Percentiles rank a stretch among this genome's conserved stretches.
Conservation (phyloP, 352 stramenopile genomes). For the Globisporangium spinosum region DNA sequence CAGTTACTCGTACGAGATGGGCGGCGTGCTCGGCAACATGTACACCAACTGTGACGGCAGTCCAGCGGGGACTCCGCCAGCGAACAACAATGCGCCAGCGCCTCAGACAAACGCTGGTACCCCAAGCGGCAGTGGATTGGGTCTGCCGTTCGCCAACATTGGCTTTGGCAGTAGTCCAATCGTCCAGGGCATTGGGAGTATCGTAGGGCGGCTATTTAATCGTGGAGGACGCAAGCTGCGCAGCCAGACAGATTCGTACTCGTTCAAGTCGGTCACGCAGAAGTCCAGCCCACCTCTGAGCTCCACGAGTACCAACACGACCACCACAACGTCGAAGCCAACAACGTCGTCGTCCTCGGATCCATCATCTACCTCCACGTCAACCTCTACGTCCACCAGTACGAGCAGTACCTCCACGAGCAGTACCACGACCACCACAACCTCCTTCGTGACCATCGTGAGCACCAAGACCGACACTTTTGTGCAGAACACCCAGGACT, state of each 20-base stretch:
- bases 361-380: not conserved
- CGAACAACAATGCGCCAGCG: conserved; percentile 7
- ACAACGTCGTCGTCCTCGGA: not conserved
- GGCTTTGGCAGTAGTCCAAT: not conserved
- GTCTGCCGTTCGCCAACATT: conserved; percentile 4
- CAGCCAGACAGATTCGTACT: conserved; percentile 2
- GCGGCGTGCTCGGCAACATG: conserved; percentile 13
- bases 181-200: conserved; percentile 5
- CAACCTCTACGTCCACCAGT: conserved; percentile 3
- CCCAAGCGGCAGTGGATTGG: not conserved
- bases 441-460: conserved; percentile 10
- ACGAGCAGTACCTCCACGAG: not conserved
- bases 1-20: conserved; percentile 15
- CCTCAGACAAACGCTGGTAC: not conserved
- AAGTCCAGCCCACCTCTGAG: not conserved
- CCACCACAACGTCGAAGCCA: conserved; percentile 2
- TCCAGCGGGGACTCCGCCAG: conserved; percentile 26
- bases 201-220: not conserved
- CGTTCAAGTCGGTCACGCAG: not conserved
- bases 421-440: not conserved
- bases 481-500: conserved; percentile 10
- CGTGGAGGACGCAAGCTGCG: not conserved
- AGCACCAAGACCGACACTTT: conserved; percentile 1
- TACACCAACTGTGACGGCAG: conserved; percentile 27
- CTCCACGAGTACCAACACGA: conserved; percentile 12